Evolutionary conservation across 805 yeast genomes (phyloP).

Genomic region (Starmerella stigmatis): DNA sequence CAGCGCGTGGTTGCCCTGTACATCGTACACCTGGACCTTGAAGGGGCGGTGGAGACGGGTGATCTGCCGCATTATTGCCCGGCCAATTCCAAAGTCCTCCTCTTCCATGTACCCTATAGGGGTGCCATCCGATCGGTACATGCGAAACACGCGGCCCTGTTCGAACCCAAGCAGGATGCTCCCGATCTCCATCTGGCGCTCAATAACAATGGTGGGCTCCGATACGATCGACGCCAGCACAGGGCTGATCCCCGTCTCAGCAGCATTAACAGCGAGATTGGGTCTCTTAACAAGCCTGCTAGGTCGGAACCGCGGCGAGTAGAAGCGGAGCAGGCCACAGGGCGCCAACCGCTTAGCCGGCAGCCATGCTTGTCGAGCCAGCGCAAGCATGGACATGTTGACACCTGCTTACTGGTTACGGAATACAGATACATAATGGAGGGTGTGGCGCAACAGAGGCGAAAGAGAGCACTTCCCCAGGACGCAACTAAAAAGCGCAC

Average conservation of each 20-base stretch:
- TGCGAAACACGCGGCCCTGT: slow-evolving; percentile 68
- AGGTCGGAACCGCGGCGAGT: slow-evolving; percentile 6
- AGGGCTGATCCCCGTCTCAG: slow-evolving; percentile 10
- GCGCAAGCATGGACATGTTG: background rate
- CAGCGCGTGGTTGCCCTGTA: slow-evolving; percentile 30
- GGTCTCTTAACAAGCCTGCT: slow-evolving; percentile 2
- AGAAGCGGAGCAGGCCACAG: background rate
- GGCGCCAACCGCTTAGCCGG: background rate
- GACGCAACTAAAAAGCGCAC: too few relatives aligned
- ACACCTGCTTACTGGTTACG: background rate
- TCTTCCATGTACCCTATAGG: slow-evolving; percentile 75
- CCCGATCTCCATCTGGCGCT: slow-evolving; percentile 80
- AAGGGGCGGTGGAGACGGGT: slow-evolving; percentile 77
- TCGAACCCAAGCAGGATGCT: slow-evolving; percentile 81
- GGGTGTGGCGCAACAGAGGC: too few relatives aligned
- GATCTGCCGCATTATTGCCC: slow-evolving; percentile 70
- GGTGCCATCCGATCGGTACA: slow-evolving; percentile 64
- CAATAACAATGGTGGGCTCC: slow-evolving; percentile 79
- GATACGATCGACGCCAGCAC: slow-evolving; percentile 52
- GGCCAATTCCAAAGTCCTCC: slow-evolving; percentile 58
- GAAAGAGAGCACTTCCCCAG: too few relatives aligned
- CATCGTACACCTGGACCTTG: slow-evolving; percentile 31
- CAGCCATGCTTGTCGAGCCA: background rate
- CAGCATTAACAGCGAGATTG: slow-evolving; percentile 8
- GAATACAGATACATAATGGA: background rate